Conservation (phyloP, 257 asterid genomes). For the Penstemon eatonii region DNA sequence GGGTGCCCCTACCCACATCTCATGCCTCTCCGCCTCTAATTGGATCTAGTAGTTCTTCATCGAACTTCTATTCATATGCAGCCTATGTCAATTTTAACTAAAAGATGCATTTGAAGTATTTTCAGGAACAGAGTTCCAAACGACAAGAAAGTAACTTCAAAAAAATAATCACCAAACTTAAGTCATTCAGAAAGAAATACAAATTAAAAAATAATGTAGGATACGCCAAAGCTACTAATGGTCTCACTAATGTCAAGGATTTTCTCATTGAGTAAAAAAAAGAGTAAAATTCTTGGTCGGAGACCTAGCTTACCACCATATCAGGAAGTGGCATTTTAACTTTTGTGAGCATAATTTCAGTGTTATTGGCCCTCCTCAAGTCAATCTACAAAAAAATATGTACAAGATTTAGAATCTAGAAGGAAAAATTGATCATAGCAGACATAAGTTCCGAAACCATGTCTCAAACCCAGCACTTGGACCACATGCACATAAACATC, state of each 20-base stretch:
- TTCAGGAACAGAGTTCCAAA: neutral
- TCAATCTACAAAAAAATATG: slow-evolving; percentile 62
- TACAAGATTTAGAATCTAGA: slow-evolving; percentile 24
- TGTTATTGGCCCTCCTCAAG: slow-evolving; percentile 95
- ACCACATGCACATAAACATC: neutral
- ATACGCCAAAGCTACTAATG: slow-evolving; percentile 16
- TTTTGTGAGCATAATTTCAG: slow-evolving; percentile 98
- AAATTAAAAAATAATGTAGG: neutral
- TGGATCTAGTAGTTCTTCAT: slow-evolving; percentile 15
- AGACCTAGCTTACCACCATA: slow-evolving; percentile 77
- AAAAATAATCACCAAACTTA: slow-evolving; percentile 11
- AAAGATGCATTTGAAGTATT: slow-evolving; percentile 6
- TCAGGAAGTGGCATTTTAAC: slow-evolving; percentile 99
- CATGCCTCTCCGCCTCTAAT: neutral
- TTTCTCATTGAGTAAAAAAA: slow-evolving; percentile 1
- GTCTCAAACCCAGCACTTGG: neutral
- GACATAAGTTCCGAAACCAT: slow-evolving; percentile 11
- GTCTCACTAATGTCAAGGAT: slow-evolving; percentile 2
- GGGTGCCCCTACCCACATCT: too few relatives aligned
- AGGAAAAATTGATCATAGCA: neutral
- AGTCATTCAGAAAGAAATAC: slow-evolving; percentile 6
- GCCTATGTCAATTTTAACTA: slow-evolving; percentile 21
- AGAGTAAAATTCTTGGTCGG: slow-evolving; percentile 16
- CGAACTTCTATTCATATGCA: slow-evolving; percentile 16
- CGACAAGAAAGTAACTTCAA: neutral